Evolutionary conservation across 129 eudicot species (phyloP).

Genomic region (Oenanthe sinensis): DNA sequence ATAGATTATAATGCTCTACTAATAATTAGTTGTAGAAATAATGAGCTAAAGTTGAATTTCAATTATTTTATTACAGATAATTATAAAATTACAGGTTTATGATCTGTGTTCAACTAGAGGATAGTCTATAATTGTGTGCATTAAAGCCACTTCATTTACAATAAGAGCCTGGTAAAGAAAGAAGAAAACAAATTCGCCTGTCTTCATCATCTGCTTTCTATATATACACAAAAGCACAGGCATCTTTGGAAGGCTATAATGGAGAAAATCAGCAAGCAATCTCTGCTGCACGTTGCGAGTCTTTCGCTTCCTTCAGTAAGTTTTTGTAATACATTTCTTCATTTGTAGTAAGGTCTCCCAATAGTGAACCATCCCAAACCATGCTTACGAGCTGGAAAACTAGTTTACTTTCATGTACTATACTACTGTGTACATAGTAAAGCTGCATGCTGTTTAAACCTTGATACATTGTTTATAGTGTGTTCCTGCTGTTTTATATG

Average conservation of each 20-base stretch:
- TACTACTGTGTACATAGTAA: not conserved
- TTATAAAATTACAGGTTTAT: not conserved
- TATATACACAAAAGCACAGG: not conserved
- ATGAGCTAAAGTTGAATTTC: not conserved
- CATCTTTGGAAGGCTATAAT: not conserved
- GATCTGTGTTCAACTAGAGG: conserved; percentile 5
- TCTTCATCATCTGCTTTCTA: not conserved
- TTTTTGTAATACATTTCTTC: not conserved
- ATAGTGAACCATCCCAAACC: not conserved
- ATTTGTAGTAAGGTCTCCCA: not conserved
- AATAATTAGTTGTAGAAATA: not conserved
- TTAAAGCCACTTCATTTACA: not conserved
- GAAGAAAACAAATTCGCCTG: not conserved
- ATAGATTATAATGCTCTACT: not conserved
- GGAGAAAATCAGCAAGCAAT: conserved; percentile 22
- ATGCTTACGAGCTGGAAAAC: not conserved
- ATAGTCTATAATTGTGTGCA: not conserved
- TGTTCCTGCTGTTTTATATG: not conserved
- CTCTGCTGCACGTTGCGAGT: conserved; percentile 33
- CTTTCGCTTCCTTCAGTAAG: conserved; percentile 37
- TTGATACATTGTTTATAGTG: not conserved
- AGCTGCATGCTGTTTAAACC: not conserved
- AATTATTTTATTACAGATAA: not conserved
- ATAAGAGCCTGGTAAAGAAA: not conserved
- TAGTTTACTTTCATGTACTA: not conserved